A percentile compares a stretch with the other conserved stretches of the same genome.
phyloP scores from a whole-genome alignment of 192 early-diverging fungal genomes.

The Dispira simplex region DNA sequence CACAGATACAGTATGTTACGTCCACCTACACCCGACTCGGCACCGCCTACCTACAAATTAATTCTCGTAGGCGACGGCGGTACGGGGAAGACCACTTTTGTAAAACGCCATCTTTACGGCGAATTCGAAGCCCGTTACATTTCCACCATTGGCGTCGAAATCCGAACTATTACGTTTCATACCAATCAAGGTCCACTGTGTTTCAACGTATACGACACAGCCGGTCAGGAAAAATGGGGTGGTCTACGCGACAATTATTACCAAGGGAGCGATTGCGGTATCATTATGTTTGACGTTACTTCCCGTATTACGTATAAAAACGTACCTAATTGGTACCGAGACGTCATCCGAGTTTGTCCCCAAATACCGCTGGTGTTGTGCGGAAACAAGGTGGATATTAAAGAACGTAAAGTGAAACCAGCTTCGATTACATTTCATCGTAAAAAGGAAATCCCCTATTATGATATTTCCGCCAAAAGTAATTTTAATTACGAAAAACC shows the following conservation, averaged over 20 bases:
- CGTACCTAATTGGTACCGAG: conserved; percentile 99
- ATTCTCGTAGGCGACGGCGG: conserved; percentile 83
- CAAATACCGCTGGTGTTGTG: conserved; percentile 99
- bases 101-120: conserved; percentile 98
- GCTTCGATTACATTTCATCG: conserved; percentile 99
- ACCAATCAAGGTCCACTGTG: conserved; percentile 92
- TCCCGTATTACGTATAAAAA: conserved; percentile 99
- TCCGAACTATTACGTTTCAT: conserved; percentile 93
- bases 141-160: conserved; percentile 98
- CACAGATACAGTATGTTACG: not conserved
- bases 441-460: conserved; percentile 99
- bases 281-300: conserved; percentile 99
- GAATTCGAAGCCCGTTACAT: conserved; percentile 99
- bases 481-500: conserved; percentile 99
- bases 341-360: conserved; percentile 97
- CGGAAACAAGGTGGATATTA: conserved; percentile 99
- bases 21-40: not conserved
- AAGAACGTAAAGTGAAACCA: conserved; percentile 99
- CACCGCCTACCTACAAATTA: not conserved
- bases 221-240: conserved; percentile 99
- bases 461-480: conserved; percentile 98
- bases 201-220: conserved; percentile 99
- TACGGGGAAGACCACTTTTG: conserved; percentile 99
- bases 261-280: conserved; percentile 97
- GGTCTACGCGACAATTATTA: conserved; percentile 99